These are phyloP conservation scores for Cutaneotrichosporon mucoides DNA, from an alignment of 1,284 basidiomycete genomes.

Conservation along the genomic window DNA sequence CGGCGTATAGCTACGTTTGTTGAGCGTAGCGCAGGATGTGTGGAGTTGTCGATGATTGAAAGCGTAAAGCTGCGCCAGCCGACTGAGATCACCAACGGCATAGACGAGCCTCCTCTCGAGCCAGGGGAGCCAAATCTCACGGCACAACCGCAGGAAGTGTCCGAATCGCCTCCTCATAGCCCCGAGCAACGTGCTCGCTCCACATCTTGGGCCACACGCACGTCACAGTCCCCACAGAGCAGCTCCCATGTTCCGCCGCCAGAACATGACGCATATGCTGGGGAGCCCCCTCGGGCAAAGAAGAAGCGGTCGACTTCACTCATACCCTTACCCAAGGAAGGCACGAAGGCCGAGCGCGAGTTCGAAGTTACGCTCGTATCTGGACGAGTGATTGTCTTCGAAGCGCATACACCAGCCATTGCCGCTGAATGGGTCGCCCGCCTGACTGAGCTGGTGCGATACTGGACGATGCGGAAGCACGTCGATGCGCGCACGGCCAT, in stretches of 20 bases:
- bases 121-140: neutral
- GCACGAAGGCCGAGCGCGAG: conserved; percentile 14
- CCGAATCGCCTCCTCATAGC: neutral
- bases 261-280: no score
- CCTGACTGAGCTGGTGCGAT: conserved; percentile 29
- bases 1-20: conserved; percentile 33
- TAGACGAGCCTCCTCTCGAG: neutral
- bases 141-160: neutral
- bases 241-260: no score
- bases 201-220: no score
- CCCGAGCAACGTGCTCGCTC: no score
- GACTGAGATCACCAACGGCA: neutral
- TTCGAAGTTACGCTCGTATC: conserved; percentile 32
- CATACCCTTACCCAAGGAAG: conserved; percentile 2
- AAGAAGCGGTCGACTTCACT: neutral
- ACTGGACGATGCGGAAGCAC: conserved; percentile 40
- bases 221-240: no score
- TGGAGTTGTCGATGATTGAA: conserved; percentile 41
- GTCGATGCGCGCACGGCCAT: conserved; percentile 45
- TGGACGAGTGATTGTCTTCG: conserved; percentile 2
- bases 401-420: conserved; percentile 28
- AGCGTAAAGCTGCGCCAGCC: conserved; percentile 18
- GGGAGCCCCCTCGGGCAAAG: neutral
- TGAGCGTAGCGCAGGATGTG: conserved; percentile 29
- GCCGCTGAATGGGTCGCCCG: conserved; percentile 44